Evolutionary conservation across 192 early-diverging fungal genomes (phyloP).

Genomic region (Backusella sp.): DNA sequence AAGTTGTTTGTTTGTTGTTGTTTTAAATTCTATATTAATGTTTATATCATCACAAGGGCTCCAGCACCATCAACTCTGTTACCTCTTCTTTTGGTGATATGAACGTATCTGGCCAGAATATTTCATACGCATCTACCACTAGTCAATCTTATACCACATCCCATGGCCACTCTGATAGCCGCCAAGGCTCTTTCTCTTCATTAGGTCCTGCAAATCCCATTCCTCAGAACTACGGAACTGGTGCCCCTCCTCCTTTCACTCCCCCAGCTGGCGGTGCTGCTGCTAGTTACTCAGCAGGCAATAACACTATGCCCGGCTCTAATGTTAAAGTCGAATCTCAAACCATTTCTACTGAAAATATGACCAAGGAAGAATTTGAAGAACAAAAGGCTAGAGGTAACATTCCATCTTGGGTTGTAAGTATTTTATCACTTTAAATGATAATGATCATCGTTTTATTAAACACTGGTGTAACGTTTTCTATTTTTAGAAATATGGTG

Average conservation of each 20-base stretch:
- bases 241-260: constrained; percentile 33
- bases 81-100: constrained; percentile 4
- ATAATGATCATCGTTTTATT: background rate
- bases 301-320: background rate
- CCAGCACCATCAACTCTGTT: constrained; percentile 3
- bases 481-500: constrained; percentile 38
- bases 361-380: constrained; percentile 7
- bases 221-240: constrained; percentile 33
- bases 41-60: constrained; percentile 9
- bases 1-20: constrained; percentile 10
- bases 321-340: background rate
- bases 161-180: constrained; percentile 2
- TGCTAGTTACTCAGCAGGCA: background rate
- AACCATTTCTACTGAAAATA: background rate
- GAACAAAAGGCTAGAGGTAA: background rate
- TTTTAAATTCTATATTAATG: background rate
- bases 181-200: constrained; percentile 14
- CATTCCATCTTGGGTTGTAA: constrained; percentile 35
- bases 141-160: background rate
- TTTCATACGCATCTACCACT: constrained; percentile 9
- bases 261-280: constrained; percentile 19
- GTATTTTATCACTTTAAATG: background rate
- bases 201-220: constrained; percentile 27
- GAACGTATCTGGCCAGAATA: background rate
- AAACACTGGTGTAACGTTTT: background rate